phyloP scores from a whole-genome alignment of 768 basidiomycete species.

The Panus rudis region DNA sequence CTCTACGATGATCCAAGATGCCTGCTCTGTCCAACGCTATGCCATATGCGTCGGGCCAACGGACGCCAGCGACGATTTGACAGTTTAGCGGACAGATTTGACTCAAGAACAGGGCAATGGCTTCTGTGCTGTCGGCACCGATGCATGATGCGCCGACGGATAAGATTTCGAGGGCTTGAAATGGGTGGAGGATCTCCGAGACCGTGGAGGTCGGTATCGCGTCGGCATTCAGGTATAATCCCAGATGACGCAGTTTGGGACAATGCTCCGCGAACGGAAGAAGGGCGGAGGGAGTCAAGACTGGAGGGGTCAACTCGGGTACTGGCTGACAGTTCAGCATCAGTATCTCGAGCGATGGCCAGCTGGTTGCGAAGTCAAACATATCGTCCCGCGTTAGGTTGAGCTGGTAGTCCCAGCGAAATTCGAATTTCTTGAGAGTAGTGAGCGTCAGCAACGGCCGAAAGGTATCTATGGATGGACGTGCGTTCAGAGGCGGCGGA shows the following conservation, averaged over 20 bases:
- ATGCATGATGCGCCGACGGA: slow-evolving; percentile 49
- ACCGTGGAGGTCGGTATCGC: too few species aligned
- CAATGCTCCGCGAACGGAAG: slow-evolving; percentile 34
- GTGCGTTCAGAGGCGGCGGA: slow-evolving; percentile 14
- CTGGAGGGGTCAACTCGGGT: slow-evolving; percentile 12
- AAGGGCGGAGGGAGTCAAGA: slow-evolving; percentile 29
- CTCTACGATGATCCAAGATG: slow-evolving; percentile 12
- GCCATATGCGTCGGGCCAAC: slow-evolving; percentile 36
- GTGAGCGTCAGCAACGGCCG: slow-evolving; percentile 28
- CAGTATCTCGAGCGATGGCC: slow-evolving; percentile 20
- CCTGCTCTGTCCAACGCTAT: slow-evolving; percentile 20
- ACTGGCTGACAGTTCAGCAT: slow-evolving; percentile 24
- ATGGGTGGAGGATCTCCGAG: slow-evolving; percentile 9
- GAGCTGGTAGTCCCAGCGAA: slow-evolving; percentile 27
- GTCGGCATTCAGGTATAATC: slow-evolving; percentile 32
- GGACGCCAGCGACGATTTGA: slow-evolving; percentile 39
- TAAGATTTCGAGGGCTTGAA: slow-evolving; percentile 25
- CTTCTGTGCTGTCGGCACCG: slow-evolving; percentile 29
- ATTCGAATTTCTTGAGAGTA: slow-evolving; percentile 27
- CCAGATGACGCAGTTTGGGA: slow-evolving; percentile 28
- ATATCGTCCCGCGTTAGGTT: slow-evolving; percentile 20
- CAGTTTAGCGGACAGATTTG: slow-evolving; percentile 42
- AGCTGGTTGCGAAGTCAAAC: slow-evolving; percentile 19
- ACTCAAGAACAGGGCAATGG: slow-evolving; percentile 49
- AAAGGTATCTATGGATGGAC: slow-evolving; percentile 30